Evolutionary conservation across 257 asterid species (phyloP), one percentile per base, ranked within the genome.

Genomic region (Ilex asprella): DNA sequence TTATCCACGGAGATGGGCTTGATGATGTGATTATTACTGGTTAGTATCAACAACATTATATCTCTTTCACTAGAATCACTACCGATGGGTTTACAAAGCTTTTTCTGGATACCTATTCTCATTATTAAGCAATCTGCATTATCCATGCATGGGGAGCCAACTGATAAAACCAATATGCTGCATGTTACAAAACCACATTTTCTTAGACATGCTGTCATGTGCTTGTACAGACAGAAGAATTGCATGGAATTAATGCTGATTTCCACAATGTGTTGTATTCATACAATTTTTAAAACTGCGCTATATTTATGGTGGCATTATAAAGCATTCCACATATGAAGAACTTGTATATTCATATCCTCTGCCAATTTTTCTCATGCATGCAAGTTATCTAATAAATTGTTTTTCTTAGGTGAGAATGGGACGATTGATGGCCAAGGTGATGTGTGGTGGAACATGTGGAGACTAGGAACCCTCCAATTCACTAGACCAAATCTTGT

Each of bases 401-500:
- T 15, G 63, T 66, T 4, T 39, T 68, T 35, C 54, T 46, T 67
- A 87, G 97, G 99, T 53, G 96, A 93, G 79, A 93, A 89, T 73
- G 99, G 99, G 56, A 89, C 97, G 11, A 89, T 93, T 62, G 97
- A 93, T 70, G 99, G 99, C 31, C 94, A 89, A 78, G 99, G 99
- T 58, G 81, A 76, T 56, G 79, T 81, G 21, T 93, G 99, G 99
- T 93, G 99, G 97, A 76, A 85, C 79, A 87, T 85, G 97, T 89
- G 97, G 97, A 87, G 96, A 71, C 83, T 58, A 62, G 57, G 96
- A 67, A 82, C 92, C 64, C 99, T 93, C 50, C 78, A 70, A 58
- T 89, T 66, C 52, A 89, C 97, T 6, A 79, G 99, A 60, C 97
- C 97, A 31, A 82, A 63, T 82, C 99, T 93, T 61, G 51, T 93